Conservation (phyloP, 2,329 filamentous ascomycete genomes). For the Nemania sp. region DNA sequence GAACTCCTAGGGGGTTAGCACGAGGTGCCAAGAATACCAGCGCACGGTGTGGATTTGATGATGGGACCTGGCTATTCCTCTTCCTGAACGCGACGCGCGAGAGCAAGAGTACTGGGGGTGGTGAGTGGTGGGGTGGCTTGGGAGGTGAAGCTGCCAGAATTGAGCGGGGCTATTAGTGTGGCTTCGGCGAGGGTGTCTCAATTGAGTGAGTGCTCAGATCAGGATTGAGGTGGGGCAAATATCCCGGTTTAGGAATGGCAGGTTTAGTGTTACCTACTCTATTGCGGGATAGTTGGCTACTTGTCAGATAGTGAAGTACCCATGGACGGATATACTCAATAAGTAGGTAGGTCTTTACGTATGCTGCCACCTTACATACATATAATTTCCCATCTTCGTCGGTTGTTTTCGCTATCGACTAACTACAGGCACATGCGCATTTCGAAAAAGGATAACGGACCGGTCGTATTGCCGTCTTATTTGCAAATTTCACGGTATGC, state of each 20-base stretch:
- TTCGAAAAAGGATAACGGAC: not conserved
- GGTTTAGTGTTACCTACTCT: not conserved
- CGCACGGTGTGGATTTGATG: slow-evolving; percentile 25
- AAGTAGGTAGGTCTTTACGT: too few species aligned
- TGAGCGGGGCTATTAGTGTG: slow-evolving; percentile 37
- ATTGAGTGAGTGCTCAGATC: slow-evolving; percentile 35
- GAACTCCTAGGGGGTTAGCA: slow-evolving; percentile 19
- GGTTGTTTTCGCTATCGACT: not conserved
- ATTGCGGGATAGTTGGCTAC: slow-evolving; percentile 21
- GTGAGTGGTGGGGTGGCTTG: slow-evolving; percentile 33
- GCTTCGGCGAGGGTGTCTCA: slow-evolving; percentile 37
- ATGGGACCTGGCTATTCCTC: not conserved
- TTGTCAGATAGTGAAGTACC: not conserved
- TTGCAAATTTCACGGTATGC: not conserved
- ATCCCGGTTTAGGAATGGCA: slow-evolving; percentile 30
- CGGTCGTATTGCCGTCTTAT: not conserved
- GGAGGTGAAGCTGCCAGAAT: slow-evolving; percentile 31
- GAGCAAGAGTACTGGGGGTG: slow-evolving; percentile 22
- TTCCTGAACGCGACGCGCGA: slow-evolving; percentile 29
- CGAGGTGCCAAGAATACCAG: slow-evolving; percentile 2
- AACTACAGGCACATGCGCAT: not conserved
- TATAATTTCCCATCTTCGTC: not conserved
- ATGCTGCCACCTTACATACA: slow-evolving; percentile 9
- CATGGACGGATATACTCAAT: not conserved
- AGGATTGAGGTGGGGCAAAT: slow-evolving; percentile 36